A percentile compares a stretch with the other conserved stretches of the same genome.
Conservation (phyloP, 768 basidiomycete genomes). For the Pholiota conissans region DNA sequence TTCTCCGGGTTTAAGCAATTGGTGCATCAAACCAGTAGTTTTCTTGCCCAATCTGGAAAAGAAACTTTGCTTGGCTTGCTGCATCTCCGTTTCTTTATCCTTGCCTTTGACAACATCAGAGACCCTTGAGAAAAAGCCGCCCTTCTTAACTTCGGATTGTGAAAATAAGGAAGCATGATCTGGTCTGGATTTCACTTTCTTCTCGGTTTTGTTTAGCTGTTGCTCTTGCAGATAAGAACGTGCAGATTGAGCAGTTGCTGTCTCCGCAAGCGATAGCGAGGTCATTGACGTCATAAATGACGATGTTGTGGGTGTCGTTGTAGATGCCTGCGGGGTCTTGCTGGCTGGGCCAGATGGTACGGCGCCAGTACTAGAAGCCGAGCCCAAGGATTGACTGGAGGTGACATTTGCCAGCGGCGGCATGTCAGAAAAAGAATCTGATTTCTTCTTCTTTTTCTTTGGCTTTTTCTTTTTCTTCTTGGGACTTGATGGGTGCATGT, state of each 20-base stretch:
- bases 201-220: conserved; percentile 47
- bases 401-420: conserved; percentile 19
- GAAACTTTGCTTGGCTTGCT: conserved; percentile 48
- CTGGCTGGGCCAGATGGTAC: conserved; percentile 15
- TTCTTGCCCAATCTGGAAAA: conserved; percentile 61
- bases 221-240: conserved; percentile 62
- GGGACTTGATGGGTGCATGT: conserved; percentile 30
- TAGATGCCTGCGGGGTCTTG: conserved; percentile 13
- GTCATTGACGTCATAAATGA: conserved; percentile 32
- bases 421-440: conserved; percentile 24
- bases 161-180: conserved; percentile 55
- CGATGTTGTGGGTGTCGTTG: conserved; percentile 12
- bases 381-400: conserved; percentile 15
- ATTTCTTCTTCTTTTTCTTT: conserved; percentile 66
- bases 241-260: conserved; percentile 63
- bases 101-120: conserved; percentile 31
- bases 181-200: conserved; percentile 71
- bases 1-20: conserved; percentile 55
- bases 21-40: conserved; percentile 59
- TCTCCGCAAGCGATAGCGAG: conserved; percentile 38
- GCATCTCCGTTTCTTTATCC: conserved; percentile 27
- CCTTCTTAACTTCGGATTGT: conserved; percentile 38
- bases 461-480: conserved; percentile 75
- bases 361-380: conserved; percentile 13
- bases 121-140: conserved; percentile 58